Percentiles rank a stretch among this genome's conserved stretches.
Conservation (phyloP, 2,329 filamentous ascomycete species). For the Truncatella angustata region DNA sequence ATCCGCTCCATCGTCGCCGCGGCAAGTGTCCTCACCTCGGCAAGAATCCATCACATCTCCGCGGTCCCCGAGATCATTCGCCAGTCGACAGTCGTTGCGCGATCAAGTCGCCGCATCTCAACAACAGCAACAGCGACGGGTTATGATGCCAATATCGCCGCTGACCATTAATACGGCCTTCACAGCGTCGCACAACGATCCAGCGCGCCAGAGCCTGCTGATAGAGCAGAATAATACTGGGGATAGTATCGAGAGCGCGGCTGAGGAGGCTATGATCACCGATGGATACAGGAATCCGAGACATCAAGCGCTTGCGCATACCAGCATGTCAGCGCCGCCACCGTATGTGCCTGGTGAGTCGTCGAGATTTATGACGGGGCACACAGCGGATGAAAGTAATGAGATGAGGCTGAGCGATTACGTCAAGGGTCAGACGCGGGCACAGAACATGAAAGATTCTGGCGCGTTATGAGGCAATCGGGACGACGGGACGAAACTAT, state of each 20-base stretch:
- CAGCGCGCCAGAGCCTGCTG: slow-evolving; percentile 14
- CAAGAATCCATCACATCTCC: slow-evolving; percentile 3
- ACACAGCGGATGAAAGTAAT: slow-evolving; percentile 29
- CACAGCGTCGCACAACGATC: slow-evolving; percentile 5
- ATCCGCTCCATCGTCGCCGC: slow-evolving; percentile 1
- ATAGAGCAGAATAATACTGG: slow-evolving; percentile 11
- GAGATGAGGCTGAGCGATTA: slow-evolving; percentile 36
- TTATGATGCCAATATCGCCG: slow-evolving; percentile 19
- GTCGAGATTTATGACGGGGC: slow-evolving; percentile 29
- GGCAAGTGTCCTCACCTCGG: slow-evolving; percentile 7
- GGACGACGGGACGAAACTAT: neutral
- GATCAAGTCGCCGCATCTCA: neutral
- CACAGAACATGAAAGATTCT: slow-evolving; percentile 33
- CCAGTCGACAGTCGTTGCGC: neutral
- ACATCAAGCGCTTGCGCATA: slow-evolving; percentile 4
- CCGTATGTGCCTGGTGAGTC: slow-evolving; percentile 30
- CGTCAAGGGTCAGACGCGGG: slow-evolving; percentile 34
- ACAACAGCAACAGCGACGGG: neutral
- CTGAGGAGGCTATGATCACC: slow-evolving; percentile 28
- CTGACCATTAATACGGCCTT: slow-evolving; percentile 13
- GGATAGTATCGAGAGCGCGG: slow-evolving; percentile 16
- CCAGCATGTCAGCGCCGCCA: slow-evolving; percentile 23
- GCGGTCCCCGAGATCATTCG: neutral
- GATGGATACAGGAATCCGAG: slow-evolving; percentile 25
- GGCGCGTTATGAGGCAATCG: slow-evolving; percentile 12